Evolutionary conservation across 2,329 filamentous ascomycete species (phyloP).

Genomic region (Colletotrichum cordylinicola): DNA sequence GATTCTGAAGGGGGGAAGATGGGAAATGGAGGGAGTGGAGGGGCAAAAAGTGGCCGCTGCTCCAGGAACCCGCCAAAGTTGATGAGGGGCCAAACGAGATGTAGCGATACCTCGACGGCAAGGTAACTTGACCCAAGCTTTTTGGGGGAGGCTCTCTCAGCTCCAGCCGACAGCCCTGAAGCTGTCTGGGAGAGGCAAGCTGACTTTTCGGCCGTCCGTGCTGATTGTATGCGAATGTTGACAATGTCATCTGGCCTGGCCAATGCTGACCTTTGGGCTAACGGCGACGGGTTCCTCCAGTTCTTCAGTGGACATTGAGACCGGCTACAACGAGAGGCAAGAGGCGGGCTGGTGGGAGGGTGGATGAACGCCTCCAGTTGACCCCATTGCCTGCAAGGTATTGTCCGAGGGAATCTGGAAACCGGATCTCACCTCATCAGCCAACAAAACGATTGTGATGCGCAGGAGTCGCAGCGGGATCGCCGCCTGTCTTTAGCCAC

Average conservation of each 20-base stretch:
- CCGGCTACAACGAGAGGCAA: not conserved
- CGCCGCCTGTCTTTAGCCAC: not conserved
- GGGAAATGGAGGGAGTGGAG: slow-evolving; percentile 5
- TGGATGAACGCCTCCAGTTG: not conserved
- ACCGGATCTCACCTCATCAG: not conserved
- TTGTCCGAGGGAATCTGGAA: not conserved
- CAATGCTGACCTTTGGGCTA: slow-evolving; percentile 7
- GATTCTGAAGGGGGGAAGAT: not conserved
- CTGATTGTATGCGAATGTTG: not conserved
- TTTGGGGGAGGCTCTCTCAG: not conserved
- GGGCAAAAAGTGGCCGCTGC: slow-evolving; percentile 13
- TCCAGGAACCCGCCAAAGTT: slow-evolving; percentile 15
- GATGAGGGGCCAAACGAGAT: not conserved
- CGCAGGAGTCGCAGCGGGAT: not conserved
- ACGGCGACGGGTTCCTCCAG: not conserved
- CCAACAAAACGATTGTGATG: slow-evolving; percentile 18
- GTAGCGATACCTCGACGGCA: slow-evolving; percentile 6
- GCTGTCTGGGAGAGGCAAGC: not conserved
- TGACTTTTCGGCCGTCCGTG: not conserved
- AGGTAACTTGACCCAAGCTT: slow-evolving; percentile 8
- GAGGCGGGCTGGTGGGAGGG: not conserved
- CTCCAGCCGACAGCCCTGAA: not conserved
- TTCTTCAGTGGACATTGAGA: slow-evolving; percentile 1
- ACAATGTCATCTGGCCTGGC: not conserved
- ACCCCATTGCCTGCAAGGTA: not conserved